Evolutionary conservation across 768 basidiomycete genomes (phyloP).

Genomic region (Mrakia hoshinonis): DNA sequence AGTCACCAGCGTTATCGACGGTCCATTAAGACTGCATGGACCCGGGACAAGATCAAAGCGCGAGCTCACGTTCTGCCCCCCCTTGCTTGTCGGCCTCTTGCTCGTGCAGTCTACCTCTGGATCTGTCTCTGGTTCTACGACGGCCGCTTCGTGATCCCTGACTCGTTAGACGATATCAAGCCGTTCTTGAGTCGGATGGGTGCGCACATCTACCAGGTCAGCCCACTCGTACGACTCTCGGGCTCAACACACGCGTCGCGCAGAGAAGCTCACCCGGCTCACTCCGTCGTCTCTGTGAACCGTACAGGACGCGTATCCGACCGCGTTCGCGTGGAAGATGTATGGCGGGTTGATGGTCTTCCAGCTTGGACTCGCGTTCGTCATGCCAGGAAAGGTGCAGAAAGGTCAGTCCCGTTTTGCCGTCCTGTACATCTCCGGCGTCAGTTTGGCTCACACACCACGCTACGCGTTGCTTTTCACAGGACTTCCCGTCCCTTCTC

Average conservation of each 20-base stretch:
- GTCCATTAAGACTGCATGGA: too few species aligned
- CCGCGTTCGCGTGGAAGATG: constrained; percentile 75
- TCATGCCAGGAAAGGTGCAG: constrained; percentile 86
- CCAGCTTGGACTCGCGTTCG: constrained; percentile 80
- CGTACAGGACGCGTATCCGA: constrained; percentile 88
- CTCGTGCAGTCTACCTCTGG: constrained; percentile 71
- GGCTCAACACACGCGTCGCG: too few species aligned
- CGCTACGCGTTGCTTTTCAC: not conserved
- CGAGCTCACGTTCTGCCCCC: constrained; percentile 5
- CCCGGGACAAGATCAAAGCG: too few species aligned
- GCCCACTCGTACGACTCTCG: too few species aligned
- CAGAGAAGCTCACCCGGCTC: too few species aligned
- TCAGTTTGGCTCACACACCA: not conserved
- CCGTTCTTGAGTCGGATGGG: constrained; percentile 79
- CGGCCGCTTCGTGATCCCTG: constrained; percentile 65
- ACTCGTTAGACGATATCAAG: constrained; percentile 52
- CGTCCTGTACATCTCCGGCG: not conserved
- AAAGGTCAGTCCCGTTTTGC: constrained; percentile 46
- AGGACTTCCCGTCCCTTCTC: constrained; percentile 85
- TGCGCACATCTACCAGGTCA: constrained; percentile 73
- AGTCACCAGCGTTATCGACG: too few species aligned
- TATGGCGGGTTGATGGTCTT: constrained; percentile 80
- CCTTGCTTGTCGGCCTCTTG: not conserved
- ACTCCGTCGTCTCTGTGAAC: too few species aligned
- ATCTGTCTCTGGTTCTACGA: constrained; percentile 95